Evolutionary conservation across 257 asterid species (phyloP).

Genomic region (Capsicum pubescens): DNA sequence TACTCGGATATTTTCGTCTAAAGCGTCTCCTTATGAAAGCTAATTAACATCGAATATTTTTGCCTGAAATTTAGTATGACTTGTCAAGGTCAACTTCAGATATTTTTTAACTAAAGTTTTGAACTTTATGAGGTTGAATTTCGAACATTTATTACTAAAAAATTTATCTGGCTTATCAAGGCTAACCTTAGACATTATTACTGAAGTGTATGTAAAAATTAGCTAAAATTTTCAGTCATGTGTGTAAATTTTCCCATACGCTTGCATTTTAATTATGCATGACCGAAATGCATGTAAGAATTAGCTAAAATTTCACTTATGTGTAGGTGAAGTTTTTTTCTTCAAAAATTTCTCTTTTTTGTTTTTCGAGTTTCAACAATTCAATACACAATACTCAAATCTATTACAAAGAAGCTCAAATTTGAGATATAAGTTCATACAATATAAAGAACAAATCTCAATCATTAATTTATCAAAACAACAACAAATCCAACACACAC

Average conservation of each 20-base stretch:
- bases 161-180: background rate
- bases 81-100: background rate
- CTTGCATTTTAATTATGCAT: background rate
- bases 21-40: too few species aligned
- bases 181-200: background rate
- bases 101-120: background rate
- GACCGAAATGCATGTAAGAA: background rate
- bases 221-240: background rate
- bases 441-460: background rate
- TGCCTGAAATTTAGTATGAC: background rate
- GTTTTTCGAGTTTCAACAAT: background rate
- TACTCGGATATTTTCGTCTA: too few species aligned
- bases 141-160: background rate
- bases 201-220: background rate
- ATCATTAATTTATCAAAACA: background rate
- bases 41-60: background rate
- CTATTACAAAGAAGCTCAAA: background rate
- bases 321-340: background rate
- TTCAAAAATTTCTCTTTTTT: background rate
- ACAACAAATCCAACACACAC: background rate
- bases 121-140: background rate
- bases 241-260: background rate
- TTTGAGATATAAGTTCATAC: background rate
- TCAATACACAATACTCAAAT: background rate
- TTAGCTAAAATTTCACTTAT: background rate